Evolutionary conservation across 1,139 yeast genomes (phyloP), one percentile per base, ranked within the genome.

Genomic region (Torulaspora globosa): DNA sequence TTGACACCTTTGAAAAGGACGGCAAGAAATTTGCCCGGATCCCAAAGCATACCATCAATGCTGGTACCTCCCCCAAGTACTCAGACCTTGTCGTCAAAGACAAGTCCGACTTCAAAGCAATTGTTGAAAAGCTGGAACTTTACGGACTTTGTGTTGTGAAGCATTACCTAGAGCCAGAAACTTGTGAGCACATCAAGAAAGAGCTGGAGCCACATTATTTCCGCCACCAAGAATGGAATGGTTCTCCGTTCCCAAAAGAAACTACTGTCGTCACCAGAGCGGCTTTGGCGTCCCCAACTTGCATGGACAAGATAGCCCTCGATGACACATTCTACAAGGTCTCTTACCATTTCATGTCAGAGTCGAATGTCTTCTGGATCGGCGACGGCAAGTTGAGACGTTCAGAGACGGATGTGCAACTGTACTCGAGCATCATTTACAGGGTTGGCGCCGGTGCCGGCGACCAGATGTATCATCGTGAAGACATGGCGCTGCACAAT

Each of bases 381-480:
- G 65, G 65, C 12, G 54, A 62, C 14, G 49, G 44, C 12, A 56
- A 56, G 32, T 34, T 58, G 24, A 53, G 51, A 31, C 49, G 52
- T 14, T 63, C 63, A 3, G 47, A 49, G 28, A 53, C 62, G n/a
- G 55, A 55, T 21, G 55, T 60, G 30, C 66, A 62, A 35, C 51
- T 53, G 34, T 60, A 60, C 39, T 64, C 66, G 12, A 54, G 63
- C 7, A 65, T 65, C 41, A 53, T 60, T 18, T 65, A 61, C 46
- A 54, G 58, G 29, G 63, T 65, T 36, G 66, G 67, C 0, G 64
- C 66, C 2, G 64, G 62, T 10, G 66, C 65, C 11, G 41, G 46
- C 3, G 52, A 56, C 36, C 67, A 62, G 46, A 56, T 52, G 38
- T 53, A 56, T 12, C 66, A 62, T 44, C 50, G 67, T 14, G 66